These are phyloP conservation scores for Striga asiatica DNA, from an alignment of 257 asterid genomes.

Conservation along the genomic window DNA sequence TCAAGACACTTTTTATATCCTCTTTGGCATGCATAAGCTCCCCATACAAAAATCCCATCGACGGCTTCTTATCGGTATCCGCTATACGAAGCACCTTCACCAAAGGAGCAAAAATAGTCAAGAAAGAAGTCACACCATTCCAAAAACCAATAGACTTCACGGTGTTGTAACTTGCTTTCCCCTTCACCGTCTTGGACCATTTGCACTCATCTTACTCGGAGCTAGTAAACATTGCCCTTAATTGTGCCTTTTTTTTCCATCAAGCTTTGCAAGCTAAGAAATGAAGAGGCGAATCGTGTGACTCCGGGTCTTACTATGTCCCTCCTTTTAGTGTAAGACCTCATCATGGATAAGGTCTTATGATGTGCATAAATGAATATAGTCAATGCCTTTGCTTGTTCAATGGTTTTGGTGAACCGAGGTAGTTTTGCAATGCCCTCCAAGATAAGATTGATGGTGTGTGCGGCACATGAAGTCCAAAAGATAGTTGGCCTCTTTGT, in stretches of 20 bases:
- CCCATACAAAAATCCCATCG: neutral
- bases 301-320: neutral
- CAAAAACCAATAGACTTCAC: neutral
- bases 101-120: neutral
- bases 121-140: too few species aligned
- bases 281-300: neutral
- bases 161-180: neutral
- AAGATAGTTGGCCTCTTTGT: too few species aligned
- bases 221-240: too few species aligned
- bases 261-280: neutral
- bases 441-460: neutral
- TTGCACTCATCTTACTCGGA: neutral
- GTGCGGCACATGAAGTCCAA: too few species aligned
- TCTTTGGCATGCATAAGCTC: too few species aligned
- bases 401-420: neutral
- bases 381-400: neutral
- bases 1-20: too few species aligned
- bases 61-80: neutral
- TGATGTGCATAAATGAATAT: neutral
- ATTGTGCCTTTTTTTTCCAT: too few species aligned
- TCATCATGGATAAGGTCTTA: neutral
- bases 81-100: neutral
- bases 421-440: neutral
- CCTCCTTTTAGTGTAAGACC: neutral
- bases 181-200: neutral